Evolutionary conservation across 805 yeast species (phyloP), one percentile per base, ranked within the genome.

Genomic region (Lachancea mirantina): DNA sequence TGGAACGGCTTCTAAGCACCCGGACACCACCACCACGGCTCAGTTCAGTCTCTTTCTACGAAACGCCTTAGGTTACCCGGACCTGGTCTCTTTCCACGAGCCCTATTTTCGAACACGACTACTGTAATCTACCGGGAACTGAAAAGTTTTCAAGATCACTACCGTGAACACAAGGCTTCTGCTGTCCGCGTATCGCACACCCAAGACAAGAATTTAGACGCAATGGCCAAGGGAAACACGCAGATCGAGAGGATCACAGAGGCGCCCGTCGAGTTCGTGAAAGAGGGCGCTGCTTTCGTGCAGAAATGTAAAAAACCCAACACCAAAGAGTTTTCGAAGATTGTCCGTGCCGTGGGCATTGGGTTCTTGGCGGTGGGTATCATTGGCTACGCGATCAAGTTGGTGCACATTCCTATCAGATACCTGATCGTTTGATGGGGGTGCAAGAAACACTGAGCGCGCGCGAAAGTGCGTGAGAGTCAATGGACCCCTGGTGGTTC

Each of bases 321-420:
- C 59, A 66, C 72, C 57, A 84, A 81, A 59, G 98, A 89, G 65
- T 89, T 84, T 70, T 50, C 78, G 39, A 80, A 81, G 62, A 82
- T 89, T 55, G 74, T 92, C 44, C 82, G 92, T 64, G 96, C 96
- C 33, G 97, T 89, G 33, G 97, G 97, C 52, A 72, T 88, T 43
- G 98, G 98, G 47, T 89, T 89, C 65, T 68, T 89, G 50, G 89
- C 89, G 76, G 92, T 89, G 88, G 98, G 98, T 56, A 81, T 84
- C 52, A 94, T 92, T 54, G 98, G 98, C 38, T 89, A 87, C 66
- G 83, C 79, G 54, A 92, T 92, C 65, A 89, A 89, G 67, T 75
- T 89, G 57, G 67, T 88, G 51, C 96, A 88, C 66, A 88, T 88
- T 54, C 96, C 96, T 57, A 85, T 88, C 68, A 82, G 96, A 71